A percentile compares a stretch with the other conserved stretches of the same genome.
These are phyloP conservation scores for Amanita exitialis DNA, from an alignment of 768 basidiomycete genomes.

Conservation along the genomic window DNA sequence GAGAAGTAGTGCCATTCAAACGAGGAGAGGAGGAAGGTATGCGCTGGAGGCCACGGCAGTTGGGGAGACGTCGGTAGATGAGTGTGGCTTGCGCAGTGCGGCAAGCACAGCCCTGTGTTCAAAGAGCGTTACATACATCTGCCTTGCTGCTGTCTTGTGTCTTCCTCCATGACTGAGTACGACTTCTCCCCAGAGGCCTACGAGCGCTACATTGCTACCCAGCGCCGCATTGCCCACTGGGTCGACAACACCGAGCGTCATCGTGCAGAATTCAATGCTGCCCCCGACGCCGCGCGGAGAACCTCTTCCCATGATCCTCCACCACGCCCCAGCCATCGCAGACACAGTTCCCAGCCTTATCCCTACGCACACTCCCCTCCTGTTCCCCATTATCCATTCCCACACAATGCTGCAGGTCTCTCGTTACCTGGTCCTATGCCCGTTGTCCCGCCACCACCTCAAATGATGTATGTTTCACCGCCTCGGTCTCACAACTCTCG, in stretches of 20 bases:
- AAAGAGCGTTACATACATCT: not conserved
- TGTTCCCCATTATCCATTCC: not conserved
- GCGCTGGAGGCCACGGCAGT: slow-evolving; percentile 6
- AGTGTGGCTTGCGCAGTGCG: not conserved
- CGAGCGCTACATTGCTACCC: slow-evolving; percentile 36
- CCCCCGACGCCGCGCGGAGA: not conserved
- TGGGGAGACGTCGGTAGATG: not conserved
- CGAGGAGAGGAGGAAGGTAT: slow-evolving; percentile 2
- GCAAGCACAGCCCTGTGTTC: not conserved
- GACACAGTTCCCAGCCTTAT: slow-evolving; percentile 5
- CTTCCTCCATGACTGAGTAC: slow-evolving; percentile 42
- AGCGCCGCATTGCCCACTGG: slow-evolving; percentile 41
- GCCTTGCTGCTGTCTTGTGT: not conserved
- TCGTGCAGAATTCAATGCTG: slow-evolving; percentile 17
- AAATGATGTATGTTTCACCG: slow-evolving; percentile 1
- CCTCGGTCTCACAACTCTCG: slow-evolving; percentile 2
- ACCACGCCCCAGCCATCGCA: slow-evolving; percentile 4
- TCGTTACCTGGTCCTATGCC: slow-evolving; percentile 5
- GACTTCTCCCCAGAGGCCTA: slow-evolving; percentile 50
- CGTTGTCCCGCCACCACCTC: not conserved
- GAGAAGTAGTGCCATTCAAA: slow-evolving; percentile 17
- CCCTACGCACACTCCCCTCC: slow-evolving; percentile 5
- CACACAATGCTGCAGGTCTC: slow-evolving; percentile 3
- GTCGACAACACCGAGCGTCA: slow-evolving; percentile 34
- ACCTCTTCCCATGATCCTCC: not conserved